Evolutionary conservation across 2,329 filamentous ascomycete genomes (phyloP), one percentile per base, ranked within the genome.

Genomic region (Calonectria henricotiae): DNA sequence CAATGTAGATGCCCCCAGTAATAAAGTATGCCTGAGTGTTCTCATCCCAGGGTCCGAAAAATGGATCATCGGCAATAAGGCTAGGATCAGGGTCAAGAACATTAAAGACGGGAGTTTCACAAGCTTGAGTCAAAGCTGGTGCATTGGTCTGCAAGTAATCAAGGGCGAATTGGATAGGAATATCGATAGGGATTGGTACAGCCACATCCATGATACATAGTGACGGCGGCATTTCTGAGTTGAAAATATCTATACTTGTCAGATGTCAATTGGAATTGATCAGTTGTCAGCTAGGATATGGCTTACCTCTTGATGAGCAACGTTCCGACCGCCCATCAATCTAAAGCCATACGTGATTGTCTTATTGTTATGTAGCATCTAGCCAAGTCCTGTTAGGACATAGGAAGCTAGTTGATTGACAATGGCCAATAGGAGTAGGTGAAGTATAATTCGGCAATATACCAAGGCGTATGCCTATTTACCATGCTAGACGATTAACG

Each of bases 31-130:
- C 25, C 5, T 49, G 62, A 25, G 35, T 32, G 23, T 17, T 44
- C n/a, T 65, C 32, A 17, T 65, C 37, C 37, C 23, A 65, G 25
- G 47, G 62, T 12, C 39, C 62, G 30, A 65, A 65, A 23, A 44
- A 65, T 15, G 62, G 35, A 37, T 65, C 62, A 17, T 55, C 27
- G 15, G 47, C 35, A 15, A 65, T 55, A 2, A 41, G 7, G 5
- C n/a, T 25, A 60, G 54, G 54, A 37, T 43, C 54, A 25, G 54
- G 15, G 5, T 35, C 30, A 37, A 60, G 6, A 12, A 41, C 32
- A 32, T 60, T 25, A 23, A 25, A 60, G 9, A 17, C n/a, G 35
- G 37, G 30, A 27, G 23, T n/a, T 35, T 60, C 35, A 30, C 30
- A 37, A 39, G 37, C 35, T 9, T 60, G 32, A 23, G 54, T 41